phyloP scores from a whole-genome alignment of 192 early-diverging fungal species.

The Podila epigama region DNA sequence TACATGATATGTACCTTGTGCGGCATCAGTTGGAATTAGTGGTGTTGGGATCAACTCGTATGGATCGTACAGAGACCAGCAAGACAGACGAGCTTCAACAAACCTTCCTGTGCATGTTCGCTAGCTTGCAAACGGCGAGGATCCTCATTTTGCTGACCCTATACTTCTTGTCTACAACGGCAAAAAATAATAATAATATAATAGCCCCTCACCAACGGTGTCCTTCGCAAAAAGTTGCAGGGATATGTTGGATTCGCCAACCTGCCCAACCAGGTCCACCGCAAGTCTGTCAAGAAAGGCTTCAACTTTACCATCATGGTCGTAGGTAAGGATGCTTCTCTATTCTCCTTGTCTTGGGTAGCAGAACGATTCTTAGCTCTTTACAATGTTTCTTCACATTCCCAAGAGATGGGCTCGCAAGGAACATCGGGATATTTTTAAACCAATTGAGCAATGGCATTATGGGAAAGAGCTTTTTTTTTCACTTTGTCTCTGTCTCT shows the following conservation, averaged over 20 bases:
- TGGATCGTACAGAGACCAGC: no score
- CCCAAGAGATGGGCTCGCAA: constrained; percentile 44
- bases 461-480: no score
- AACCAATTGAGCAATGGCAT: constrained; percentile 13
- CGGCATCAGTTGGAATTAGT: no score
- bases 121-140: no score
- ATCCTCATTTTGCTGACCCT: no score
- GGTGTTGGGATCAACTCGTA: no score
- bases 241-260: constrained; percentile 89
- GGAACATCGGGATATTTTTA: constrained; percentile 17
- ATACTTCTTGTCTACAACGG: no score
- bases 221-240: constrained; percentile 53
- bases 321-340: constrained; percentile 71
- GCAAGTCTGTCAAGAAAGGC: constrained; percentile 92
- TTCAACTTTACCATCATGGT: constrained; percentile 98
- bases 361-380: not conserved
- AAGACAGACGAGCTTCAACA: no score
- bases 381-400: not conserved
- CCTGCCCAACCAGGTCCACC: constrained; percentile 94
- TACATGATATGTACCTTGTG: no score
- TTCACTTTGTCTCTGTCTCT: no score
- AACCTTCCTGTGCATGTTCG: no score
- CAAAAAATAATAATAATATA: no score
- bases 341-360: not conserved
- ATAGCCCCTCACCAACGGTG: constrained; percentile 32